Base-by-base conservation (phyloP, 2,329 filamentous ascomycete species). In the Talaromyces rugulosus region DNA sequence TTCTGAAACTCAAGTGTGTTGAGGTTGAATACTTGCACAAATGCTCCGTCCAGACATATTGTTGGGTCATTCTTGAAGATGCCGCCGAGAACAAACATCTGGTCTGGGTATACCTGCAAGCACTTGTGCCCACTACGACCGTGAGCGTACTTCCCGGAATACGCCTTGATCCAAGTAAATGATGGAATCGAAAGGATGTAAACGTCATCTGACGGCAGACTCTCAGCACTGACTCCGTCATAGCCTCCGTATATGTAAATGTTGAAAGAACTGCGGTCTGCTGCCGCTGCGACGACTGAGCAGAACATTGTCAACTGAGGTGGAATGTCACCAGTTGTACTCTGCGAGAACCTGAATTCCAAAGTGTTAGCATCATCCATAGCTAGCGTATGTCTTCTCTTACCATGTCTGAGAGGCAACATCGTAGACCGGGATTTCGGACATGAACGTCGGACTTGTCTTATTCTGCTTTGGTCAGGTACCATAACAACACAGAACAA, bases 21-120 rank as follows among this genome's bases (percentile, higher is more conserved):
- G 12, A 76, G 64, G 61, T 75, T 74, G 64, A 75, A 75, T 5
- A 75, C 82, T 80, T 86, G 80, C 40, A 90, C 74, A 1, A 83
- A 77, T 74, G 80, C 78, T 1, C 71, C 74, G 0, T 78, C 75
- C 1, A 89, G 72, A 62, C 86, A 89, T 0, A 63, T 64, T 0
- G 61, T 54, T 4, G 58, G 44, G 28, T 62, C 58, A 12, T 56
- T 44, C 34, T 64, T 62, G 42, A 56, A 66, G 4, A 71, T 56
- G 2, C 76, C 77, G 5, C 76, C 76, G 27, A 78, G 59, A 16
- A 77, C 72, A 40, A 78, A 66, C 75, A 79, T 77, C 62, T 78
- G 70, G 28, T 83, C 78, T 0, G 87, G 87, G 69, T 85, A 76
- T 1, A 71, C 64, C 58, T 70, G 72, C 28, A 74, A 63, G 61